phyloP scores from a whole-genome alignment of 2,329 filamentous ascomycete genomes.

The Sclerotinia spermophila region DNA sequence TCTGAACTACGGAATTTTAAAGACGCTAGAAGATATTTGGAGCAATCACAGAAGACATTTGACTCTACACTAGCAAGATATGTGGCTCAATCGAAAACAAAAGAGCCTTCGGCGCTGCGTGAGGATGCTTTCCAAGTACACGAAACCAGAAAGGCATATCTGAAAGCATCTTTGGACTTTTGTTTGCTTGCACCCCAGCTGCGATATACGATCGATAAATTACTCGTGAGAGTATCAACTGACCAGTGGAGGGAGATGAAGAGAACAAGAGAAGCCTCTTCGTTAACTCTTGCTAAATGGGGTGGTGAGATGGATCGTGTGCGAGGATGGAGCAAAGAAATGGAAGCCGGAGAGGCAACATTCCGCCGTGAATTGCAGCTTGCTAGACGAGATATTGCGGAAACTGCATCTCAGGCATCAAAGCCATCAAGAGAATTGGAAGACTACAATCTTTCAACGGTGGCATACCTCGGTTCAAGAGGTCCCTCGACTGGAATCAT shows the following conservation, averaged over 20 bases:
- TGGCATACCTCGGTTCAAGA: slow-evolving; percentile 75
- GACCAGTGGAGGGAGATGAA: slow-evolving; percentile 89
- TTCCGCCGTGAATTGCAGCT: slow-evolving; percentile 79
- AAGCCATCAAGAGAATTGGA: slow-evolving; percentile 90
- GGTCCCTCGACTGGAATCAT: slow-evolving; percentile 55
- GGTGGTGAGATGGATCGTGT: slow-evolving; percentile 84
- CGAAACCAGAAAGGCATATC: slow-evolving; percentile 84
- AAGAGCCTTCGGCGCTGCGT: slow-evolving; percentile 83
- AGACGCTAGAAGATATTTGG: slow-evolving; percentile 72
- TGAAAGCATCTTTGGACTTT: slow-evolving; percentile 91
- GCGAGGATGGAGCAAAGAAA: slow-evolving; percentile 87
- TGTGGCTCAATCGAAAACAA: slow-evolving; percentile 81
- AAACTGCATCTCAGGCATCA: slow-evolving; percentile 63
- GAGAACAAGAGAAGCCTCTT: slow-evolving; percentile 61
- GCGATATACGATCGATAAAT: slow-evolving; percentile 75
- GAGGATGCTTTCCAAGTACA: slow-evolving; percentile 96
- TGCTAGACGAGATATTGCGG: slow-evolving; percentile 78
- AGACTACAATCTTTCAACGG: slow-evolving; percentile 85
- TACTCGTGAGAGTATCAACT: slow-evolving; percentile 78
- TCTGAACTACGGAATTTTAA: slow-evolving; percentile 83
- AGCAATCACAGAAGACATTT: slow-evolving; percentile 77
- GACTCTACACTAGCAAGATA: slow-evolving; percentile 81
- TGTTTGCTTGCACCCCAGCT: slow-evolving; percentile 84
- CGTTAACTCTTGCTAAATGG: slow-evolving; percentile 61
- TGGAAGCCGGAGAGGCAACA: slow-evolving; percentile 81